Evolutionary conservation across 257 asterid genomes (phyloP).

Genomic region (Solanum medicagineum): DNA sequence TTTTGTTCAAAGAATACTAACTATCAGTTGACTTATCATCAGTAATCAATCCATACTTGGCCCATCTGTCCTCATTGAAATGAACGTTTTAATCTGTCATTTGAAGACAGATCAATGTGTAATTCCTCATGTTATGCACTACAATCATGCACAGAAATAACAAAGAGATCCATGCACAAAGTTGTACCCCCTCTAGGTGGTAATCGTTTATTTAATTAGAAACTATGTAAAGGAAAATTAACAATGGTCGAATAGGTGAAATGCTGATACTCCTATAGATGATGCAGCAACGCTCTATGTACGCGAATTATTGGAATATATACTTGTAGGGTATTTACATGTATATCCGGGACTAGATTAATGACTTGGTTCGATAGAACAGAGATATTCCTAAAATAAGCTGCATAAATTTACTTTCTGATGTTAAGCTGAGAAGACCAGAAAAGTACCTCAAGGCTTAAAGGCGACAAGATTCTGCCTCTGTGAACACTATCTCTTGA

Average conservation of each 20-base stretch:
- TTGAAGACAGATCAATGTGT: background rate
- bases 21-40: background rate
- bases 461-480: background rate
- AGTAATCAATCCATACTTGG: background rate
- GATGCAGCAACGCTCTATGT: background rate
- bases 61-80: background rate
- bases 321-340: background rate
- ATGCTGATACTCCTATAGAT: background rate
- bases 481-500: conserved; percentile 21
- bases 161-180: background rate
- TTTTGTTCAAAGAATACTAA: background rate
- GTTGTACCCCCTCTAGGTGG: background rate
- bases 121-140: background rate
- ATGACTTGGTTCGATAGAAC: background rate
- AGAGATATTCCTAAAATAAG: background rate
- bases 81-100: background rate
- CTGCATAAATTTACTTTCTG: background rate
- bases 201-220: background rate
- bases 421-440: background rate
- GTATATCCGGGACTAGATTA: background rate
- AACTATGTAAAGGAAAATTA: background rate
- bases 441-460: background rate
- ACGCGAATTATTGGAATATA: background rate
- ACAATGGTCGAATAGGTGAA: background rate
- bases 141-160: background rate